Percentiles rank a stretch among this genome's conserved stretches.
phyloP scores from a whole-genome alignment of 768 basidiomycete species.

The Lactifluus volemus region DNA sequence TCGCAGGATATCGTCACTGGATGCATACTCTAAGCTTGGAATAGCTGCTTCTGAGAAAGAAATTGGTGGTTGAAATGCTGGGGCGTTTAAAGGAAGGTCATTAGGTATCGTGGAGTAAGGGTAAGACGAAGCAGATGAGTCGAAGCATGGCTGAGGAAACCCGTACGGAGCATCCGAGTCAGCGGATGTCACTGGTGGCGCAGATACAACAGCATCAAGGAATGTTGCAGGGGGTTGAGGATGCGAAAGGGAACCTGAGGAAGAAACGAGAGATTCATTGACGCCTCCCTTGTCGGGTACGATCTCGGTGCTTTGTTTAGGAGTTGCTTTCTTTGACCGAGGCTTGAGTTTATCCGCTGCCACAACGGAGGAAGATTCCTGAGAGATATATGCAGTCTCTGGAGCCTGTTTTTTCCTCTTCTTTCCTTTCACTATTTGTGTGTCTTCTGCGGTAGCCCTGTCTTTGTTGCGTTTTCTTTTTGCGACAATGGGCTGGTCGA shows the following conservation, averaged over 20 bases:
- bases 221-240: constrained; percentile 37
- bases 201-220: constrained; percentile 56
- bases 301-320: constrained; percentile 13
- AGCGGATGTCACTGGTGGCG: constrained; percentile 40
- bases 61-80: constrained; percentile 30
- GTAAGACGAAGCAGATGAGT: constrained; percentile 13
- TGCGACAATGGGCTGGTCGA: constrained; percentile 20
- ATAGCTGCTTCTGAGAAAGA: constrained; percentile 11
- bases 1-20: constrained; percentile 67
- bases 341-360: constrained; percentile 5
- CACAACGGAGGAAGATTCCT: background rate
- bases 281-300: background rate
- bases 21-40: constrained; percentile 37
- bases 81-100: background rate
- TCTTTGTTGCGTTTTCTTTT: constrained; percentile 30
- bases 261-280: constrained; percentile 9
- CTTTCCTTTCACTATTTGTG: constrained; percentile 23
- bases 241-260: constrained; percentile 3
- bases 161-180: constrained; percentile 24
- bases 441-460: constrained; percentile 5
- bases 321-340: constrained; percentile 25
- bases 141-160: constrained; percentile 17
- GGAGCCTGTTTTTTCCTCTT: constrained; percentile 28
- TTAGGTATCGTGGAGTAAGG: background rate
- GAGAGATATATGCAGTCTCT: background rate